These are phyloP conservation scores for Cicer cuneatum DNA, from an alignment of 306 rosid species.

Conservation along the genomic window DNA sequence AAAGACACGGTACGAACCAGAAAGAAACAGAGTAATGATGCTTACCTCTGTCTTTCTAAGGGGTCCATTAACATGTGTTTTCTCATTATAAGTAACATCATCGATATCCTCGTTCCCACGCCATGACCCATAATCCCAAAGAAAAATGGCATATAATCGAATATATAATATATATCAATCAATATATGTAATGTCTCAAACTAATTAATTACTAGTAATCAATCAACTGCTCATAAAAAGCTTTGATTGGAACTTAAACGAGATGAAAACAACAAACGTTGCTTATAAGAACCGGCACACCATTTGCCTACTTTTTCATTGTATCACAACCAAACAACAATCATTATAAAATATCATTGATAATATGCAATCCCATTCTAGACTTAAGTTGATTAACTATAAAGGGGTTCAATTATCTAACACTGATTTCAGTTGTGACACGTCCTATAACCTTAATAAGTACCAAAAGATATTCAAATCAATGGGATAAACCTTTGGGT, in stretches of 20 bases:
- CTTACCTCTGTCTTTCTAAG: constrained; percentile 25
- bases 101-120: constrained; percentile 21
- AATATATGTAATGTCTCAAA: constrained; percentile 7
- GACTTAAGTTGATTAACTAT: too few species aligned
- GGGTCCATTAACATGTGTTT: constrained; percentile 36
- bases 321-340: too few species aligned
- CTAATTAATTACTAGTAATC: constrained; percentile 20
- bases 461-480: too few species aligned
- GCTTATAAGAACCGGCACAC: constrained; percentile 12
- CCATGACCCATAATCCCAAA: not conserved
- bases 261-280: constrained; percentile 20
- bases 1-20: not conserved
- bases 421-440: too few species aligned
- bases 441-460: too few species aligned
- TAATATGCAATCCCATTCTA: too few species aligned
- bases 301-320: too few species aligned
- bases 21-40: constrained; percentile 1
- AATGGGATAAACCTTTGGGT: too few species aligned
- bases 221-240: constrained; percentile 5
- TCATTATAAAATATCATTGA: too few species aligned
- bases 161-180: not conserved
- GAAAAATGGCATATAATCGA: not conserved
- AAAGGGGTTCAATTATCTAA: too few species aligned
- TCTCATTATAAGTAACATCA: not conserved
- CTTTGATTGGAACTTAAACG: constrained; percentile 32